Evolutionary conservation across 768 basidiomycete genomes (phyloP), one percentile per base, ranked within the genome.

Genomic region (Rhizopogon rudus): DNA sequence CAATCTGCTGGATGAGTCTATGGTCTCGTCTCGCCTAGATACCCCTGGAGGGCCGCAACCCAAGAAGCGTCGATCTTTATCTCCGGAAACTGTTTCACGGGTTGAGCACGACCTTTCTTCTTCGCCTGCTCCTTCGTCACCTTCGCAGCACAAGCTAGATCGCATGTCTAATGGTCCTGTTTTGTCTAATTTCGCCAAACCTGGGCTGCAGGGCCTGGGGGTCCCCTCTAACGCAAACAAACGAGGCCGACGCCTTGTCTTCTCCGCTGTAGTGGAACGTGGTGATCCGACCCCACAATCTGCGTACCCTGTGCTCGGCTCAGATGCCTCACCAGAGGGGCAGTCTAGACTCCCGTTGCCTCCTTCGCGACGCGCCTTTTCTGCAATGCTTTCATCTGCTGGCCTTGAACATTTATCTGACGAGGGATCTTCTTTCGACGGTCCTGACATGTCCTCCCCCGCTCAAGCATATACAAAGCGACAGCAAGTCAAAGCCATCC

Each of bases 401-500:
- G 58, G 65, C 46, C 52, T 62, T 6, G 81, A 83, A 39, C 77
- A 81, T 52, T 77, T 80, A 37, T 83, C 85, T n/a, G 71, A 76
- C 20, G 73, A 70, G 40, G 35, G 35, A 37, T 68, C 73, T 17
- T 84, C 84, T 53, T 84, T 87, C 60, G 74, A 73, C 40, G 78
- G 77, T 17, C 77, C 77, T 12, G 87, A 88, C 60, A 79, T 84
- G 79, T 89, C 88, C 31, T 89, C 88, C 0, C 89, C 90, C 41
- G 90, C 90, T 35, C 85, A 87, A 62, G 88, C 88, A 5, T 92
- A 91, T 65, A 81, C 87, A 0, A 84, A 82, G 62, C 82, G 90
- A 40, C 89, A 90, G 56, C 83, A 88, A 58, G 78, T 82, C 14
- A 89, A 82, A 75, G 88, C 90, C 1, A 81, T 91, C 56, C 78